A percentile compares a stretch with the other conserved stretches of the same genome.
phyloP scores from a whole-genome alignment of 2,329 filamentous ascomycete species.

The Chaetomium strumarium region DNA sequence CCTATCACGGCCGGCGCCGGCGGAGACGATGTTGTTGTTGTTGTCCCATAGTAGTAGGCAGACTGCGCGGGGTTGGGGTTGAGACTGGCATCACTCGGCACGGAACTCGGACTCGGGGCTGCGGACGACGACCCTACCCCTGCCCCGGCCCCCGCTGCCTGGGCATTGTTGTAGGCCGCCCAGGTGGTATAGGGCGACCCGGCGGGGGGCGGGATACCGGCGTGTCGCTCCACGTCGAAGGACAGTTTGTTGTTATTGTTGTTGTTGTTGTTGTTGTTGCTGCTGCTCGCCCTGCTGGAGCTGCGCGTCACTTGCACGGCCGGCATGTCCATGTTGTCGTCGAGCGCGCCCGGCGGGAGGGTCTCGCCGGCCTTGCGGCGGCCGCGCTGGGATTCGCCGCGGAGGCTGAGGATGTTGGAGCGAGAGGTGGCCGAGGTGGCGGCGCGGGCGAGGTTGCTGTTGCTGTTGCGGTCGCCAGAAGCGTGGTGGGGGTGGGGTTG shows the following conservation, averaged over 20 bases:
- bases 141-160: background rate
- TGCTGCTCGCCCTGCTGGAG: constrained; percentile 6
- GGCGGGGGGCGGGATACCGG: constrained; percentile 12
- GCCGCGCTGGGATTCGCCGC: constrained; percentile 42
- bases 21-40: too few species aligned
- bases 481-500: constrained; percentile 26
- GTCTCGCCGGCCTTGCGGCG: constrained; percentile 45
- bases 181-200: constrained; percentile 17
- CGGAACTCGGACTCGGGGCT: background rate
- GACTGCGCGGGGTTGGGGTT: background rate
- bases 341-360: constrained; percentile 31
- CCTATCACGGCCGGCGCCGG: too few species aligned
- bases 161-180: constrained; percentile 14
- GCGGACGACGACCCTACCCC: too few species aligned
- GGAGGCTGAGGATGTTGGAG: constrained; percentile 20
- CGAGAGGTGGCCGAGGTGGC: constrained; percentile 29
- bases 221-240: constrained; percentile 23
- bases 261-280: too few species aligned
- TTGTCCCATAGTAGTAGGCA: too few species aligned
- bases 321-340: constrained; percentile 22
- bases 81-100: background rate
- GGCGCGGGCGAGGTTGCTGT: constrained; percentile 25
- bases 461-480: constrained; percentile 32
- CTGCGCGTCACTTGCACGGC: constrained; percentile 25
- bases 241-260: constrained; percentile 12